Evolutionary conservation across 352 stramenopile species (phyloP).

Genomic region (Pythium rhizo-oryzae): DNA sequence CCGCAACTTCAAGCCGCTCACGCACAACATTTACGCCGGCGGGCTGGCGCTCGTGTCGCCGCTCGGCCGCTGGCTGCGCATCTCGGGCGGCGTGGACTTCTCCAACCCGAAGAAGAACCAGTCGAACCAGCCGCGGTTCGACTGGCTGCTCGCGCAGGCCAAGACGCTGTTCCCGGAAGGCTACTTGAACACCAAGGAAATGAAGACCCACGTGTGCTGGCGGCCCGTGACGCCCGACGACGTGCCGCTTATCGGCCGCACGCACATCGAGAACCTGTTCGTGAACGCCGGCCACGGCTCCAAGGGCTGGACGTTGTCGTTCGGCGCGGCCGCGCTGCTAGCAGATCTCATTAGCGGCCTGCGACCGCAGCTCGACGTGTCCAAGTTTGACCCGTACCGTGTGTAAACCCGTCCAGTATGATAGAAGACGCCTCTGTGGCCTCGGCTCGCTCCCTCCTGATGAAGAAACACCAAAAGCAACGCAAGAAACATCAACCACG

Average conservation of each 20-base stretch:
- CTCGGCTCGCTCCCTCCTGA: background rate
- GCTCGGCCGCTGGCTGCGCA: conserved; percentile 68
- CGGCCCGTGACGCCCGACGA: conserved; percentile 83
- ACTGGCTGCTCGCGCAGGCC: conserved; percentile 76
- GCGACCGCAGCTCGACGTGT: conserved; percentile 79
- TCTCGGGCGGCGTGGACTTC: conserved; percentile 84
- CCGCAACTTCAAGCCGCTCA: conserved; percentile 56
- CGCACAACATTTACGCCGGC: conserved; percentile 85
- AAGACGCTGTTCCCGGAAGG: conserved; percentile 81
- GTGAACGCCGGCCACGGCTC: conserved; percentile 86
- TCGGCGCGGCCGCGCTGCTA: conserved; percentile 73
- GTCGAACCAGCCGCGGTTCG: conserved; percentile 66
- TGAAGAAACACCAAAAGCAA: conserved; percentile 9
- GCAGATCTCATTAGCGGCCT: conserved; percentile 82
- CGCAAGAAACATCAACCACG: background rate
- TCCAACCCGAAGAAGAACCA: conserved; percentile 65
- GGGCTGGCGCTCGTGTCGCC: conserved; percentile 78
- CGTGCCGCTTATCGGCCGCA: conserved; percentile 80
- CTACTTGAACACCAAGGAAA: conserved; percentile 78
- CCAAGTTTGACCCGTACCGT: conserved; percentile 79
- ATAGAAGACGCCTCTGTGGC: conserved; percentile 10
- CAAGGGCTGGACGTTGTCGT: conserved; percentile 86
- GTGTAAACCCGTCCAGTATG: conserved; percentile 35
- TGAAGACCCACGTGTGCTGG: conserved; percentile 84
- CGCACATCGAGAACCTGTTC: conserved; percentile 80